phyloP scores from a whole-genome alignment of 495 filamentous ascomycete genomes.

The Aspergillus avenaceus region DNA sequence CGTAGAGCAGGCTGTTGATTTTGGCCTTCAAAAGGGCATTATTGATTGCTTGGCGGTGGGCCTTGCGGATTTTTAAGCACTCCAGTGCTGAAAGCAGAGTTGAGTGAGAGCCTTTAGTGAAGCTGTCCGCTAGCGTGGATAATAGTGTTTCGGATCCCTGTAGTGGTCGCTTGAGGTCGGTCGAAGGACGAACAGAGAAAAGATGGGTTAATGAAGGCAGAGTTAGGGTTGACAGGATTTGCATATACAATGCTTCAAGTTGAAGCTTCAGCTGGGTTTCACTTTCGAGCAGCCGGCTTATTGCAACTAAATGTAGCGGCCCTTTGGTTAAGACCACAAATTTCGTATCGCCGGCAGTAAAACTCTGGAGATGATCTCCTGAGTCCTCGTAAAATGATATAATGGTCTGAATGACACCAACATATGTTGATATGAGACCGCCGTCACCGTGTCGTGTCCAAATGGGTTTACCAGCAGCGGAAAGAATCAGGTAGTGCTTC shows the following conservation, averaged over 20 bases:
- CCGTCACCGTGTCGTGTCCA: slow-evolving; percentile 93
- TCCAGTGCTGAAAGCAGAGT: slow-evolving; percentile 86
- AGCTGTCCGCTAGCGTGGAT: slow-evolving; percentile 87
- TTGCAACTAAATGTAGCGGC: slow-evolving; percentile 87
- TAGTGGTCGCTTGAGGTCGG: slow-evolving; percentile 86
- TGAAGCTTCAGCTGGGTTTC: slow-evolving; percentile 81
- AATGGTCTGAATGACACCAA: slow-evolving; percentile 95
- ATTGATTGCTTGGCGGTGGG: slow-evolving; percentile 81
- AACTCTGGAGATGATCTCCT: slow-evolving; percentile 69
- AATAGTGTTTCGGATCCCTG: slow-evolving; percentile 90
- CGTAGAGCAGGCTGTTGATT: slow-evolving; percentile 77
- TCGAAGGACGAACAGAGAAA: slow-evolving; percentile 85
- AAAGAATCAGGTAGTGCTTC: slow-evolving; percentile 96
- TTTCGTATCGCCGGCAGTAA: slow-evolving; percentile 75
- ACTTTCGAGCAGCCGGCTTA: slow-evolving; percentile 86
- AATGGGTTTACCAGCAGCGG: slow-evolving; percentile 96
- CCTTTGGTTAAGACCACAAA: slow-evolving; percentile 83
- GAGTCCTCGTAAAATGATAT: slow-evolving; percentile 91
- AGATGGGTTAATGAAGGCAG: slow-evolving; percentile 83
- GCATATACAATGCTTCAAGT: slow-evolving; percentile 94
- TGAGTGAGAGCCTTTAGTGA: slow-evolving; percentile 87
- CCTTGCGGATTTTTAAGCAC: slow-evolving; percentile 81
- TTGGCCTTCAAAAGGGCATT: slow-evolving; percentile 76
- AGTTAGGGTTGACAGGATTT: slow-evolving; percentile 92
- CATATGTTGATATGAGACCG: slow-evolving; percentile 81